These are phyloP conservation scores for Bacidia gigantensis DNA, from an alignment of 495 filamentous ascomycete genomes.

Conservation along the genomic window DNA sequence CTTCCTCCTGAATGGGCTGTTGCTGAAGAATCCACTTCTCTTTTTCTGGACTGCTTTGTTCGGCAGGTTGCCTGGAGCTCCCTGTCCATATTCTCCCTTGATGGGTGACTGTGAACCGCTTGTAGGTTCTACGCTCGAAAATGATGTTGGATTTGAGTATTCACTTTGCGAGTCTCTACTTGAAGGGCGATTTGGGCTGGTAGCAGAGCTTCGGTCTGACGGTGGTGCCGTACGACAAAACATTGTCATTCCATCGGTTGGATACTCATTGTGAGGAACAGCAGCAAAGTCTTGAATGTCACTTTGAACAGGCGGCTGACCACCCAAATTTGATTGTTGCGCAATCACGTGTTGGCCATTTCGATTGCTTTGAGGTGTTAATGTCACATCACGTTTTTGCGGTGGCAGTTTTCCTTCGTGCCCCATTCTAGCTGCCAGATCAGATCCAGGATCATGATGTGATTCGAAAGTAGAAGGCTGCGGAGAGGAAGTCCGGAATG, in stretches of 20 bases:
- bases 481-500: conserved; percentile 84
- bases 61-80: conserved; percentile 30
- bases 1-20: conserved; percentile 89
- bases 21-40: conserved; percentile 87
- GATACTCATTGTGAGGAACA: conserved; percentile 86
- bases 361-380: conserved; percentile 39
- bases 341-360: conserved; percentile 32
- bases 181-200: conserved; percentile 60
- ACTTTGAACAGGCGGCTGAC: conserved; percentile 32
- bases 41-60: conserved; percentile 67
- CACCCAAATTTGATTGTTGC: conserved; percentile 22
- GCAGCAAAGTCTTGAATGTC: conserved; percentile 50
- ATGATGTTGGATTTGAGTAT: conserved; percentile 75
- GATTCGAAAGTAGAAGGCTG: conserved; percentile 78
- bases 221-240: conserved; percentile 78
- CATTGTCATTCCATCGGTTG: conserved; percentile 97
- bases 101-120: conserved; percentile 54
- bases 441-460: conserved; percentile 68
- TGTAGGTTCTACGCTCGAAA: conserved; percentile 65
- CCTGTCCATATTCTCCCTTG: conserved; percentile 43
- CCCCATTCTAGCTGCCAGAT: conserved; percentile 48
- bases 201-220: conserved; percentile 69
- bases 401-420: conserved; percentile 37
- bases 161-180: conserved; percentile 89
- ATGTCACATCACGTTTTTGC: conserved; percentile 36